Evolutionary conservation across 306 rosid genomes (phyloP).

Genomic region (Vicia sativa): DNA sequence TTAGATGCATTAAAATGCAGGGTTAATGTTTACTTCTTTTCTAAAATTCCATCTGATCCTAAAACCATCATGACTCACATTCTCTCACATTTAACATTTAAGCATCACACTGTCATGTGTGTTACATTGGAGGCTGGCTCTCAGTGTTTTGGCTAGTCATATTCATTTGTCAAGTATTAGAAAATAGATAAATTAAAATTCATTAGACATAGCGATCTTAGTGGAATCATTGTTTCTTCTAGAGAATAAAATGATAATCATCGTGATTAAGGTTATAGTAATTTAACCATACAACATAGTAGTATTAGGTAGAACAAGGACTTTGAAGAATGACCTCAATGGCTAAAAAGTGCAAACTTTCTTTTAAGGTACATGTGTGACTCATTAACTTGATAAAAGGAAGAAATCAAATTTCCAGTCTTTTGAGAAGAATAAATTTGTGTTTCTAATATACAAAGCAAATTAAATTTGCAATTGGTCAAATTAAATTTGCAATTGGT

Average conservation of each 20-base stretch:
- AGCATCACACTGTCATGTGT: background rate
- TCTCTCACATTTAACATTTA: too few relatives aligned
- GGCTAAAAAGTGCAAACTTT: background rate
- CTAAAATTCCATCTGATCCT: background rate
- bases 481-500: conserved; percentile 15
- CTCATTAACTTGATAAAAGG: background rate
- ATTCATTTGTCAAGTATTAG: background rate
- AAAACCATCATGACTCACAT: background rate
- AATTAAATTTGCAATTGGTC: too few relatives aligned
- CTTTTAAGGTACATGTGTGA: background rate
- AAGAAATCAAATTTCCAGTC: conserved; percentile 6
- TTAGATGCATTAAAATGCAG: background rate
- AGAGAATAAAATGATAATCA: conserved; percentile 3
- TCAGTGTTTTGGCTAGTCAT: background rate
- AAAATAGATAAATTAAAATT: background rate
- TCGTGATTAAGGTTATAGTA: conserved; percentile 6
- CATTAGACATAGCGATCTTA: conserved; percentile 3
- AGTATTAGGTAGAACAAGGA: background rate
- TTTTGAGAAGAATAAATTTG: background rate
- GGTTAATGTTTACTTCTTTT: background rate
- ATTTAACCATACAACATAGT: background rate
- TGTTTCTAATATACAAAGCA: background rate
- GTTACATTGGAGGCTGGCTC: background rate
- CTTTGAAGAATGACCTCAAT: background rate
- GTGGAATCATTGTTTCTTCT: conserved; percentile 13